Evolutionary conservation across 495 filamentous ascomycete species (phyloP).

Genomic region (Aspergillus coremiiformis): DNA sequence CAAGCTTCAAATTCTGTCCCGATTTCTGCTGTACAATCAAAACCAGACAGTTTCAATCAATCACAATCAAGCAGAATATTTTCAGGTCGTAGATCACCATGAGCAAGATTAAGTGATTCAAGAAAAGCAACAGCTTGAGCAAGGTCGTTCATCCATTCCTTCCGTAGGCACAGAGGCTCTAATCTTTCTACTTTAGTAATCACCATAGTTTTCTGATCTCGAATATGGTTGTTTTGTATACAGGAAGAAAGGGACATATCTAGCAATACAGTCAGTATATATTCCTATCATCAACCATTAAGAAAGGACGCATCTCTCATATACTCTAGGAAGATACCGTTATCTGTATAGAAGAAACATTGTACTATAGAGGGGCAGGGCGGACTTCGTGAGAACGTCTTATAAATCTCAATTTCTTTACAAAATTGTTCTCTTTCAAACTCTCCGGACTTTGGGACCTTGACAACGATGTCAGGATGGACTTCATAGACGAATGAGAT

Average conservation of each 20-base stretch:
- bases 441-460: constrained; percentile 27
- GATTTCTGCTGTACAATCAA: constrained; percentile 24
- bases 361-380: constrained; percentile 28
- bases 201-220: constrained; percentile 16
- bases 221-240: constrained; percentile 21
- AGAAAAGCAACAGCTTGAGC: constrained; percentile 32
- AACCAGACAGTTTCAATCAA: constrained; percentile 21
- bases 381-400: constrained; percentile 22
- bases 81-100: constrained; percentile 27
- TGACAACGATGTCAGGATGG: constrained; percentile 34
- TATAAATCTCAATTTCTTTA: constrained; percentile 28
- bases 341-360: constrained; percentile 23
- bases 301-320: constrained; percentile 24
- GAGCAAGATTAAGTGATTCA: constrained; percentile 33
- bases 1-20: constrained; percentile 25
- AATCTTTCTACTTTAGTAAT: constrained; percentile 26
- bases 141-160: constrained; percentile 36
- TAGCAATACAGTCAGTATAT: constrained; percentile 8
- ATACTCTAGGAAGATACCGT: constrained; percentile 36
- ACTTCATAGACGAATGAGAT: constrained; percentile 35
- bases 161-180: constrained; percentile 25
- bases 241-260: constrained; percentile 19
- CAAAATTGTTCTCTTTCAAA: constrained; percentile 28
- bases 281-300: neutral
- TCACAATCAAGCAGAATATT: constrained; percentile 25